A percentile compares a stretch with the other conserved stretches of the same genome.
Conservation (phyloP, 225 moss, liverwort and hornwort genomes). For the Neckera pumila region DNA sequence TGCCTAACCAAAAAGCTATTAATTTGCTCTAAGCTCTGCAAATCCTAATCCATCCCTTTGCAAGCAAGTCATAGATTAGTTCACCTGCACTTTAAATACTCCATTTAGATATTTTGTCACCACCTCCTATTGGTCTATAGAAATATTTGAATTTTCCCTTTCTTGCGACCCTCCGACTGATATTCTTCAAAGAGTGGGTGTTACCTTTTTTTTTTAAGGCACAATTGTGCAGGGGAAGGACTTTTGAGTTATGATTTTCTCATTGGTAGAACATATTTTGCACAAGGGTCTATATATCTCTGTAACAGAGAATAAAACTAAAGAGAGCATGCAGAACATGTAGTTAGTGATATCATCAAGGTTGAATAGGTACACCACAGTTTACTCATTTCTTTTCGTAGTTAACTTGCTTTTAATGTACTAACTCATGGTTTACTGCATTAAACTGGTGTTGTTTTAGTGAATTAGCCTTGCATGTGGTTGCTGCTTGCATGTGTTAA, state of each 20-base stretch:
- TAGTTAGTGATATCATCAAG: background rate
- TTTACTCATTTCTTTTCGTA: background rate
- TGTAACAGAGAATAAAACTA: background rate
- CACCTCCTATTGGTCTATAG: no score
- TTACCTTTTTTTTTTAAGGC: background rate
- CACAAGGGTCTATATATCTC: background rate
- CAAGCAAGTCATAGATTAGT: background rate
- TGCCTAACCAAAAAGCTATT: background rate
- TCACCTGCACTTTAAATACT: background rate
- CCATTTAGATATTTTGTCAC: no score
- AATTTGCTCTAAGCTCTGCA: background rate
- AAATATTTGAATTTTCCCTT: background rate
- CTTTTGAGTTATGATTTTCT: background rate
- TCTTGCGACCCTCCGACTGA: no score
- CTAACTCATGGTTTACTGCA: background rate
- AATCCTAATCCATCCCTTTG: background rate
- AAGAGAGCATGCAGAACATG: background rate
- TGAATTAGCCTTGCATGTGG: background rate
- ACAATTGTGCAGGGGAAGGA: background rate
- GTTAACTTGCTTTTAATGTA: background rate
- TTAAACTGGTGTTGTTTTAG: no score
- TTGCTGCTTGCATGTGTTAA: background rate
- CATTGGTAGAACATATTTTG: background rate
- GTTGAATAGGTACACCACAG: background rate
- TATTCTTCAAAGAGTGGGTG: background rate